Evolutionary conservation across 148 eudicot genomes (phyloP).

Genomic region (Camellia sinensis): DNA sequence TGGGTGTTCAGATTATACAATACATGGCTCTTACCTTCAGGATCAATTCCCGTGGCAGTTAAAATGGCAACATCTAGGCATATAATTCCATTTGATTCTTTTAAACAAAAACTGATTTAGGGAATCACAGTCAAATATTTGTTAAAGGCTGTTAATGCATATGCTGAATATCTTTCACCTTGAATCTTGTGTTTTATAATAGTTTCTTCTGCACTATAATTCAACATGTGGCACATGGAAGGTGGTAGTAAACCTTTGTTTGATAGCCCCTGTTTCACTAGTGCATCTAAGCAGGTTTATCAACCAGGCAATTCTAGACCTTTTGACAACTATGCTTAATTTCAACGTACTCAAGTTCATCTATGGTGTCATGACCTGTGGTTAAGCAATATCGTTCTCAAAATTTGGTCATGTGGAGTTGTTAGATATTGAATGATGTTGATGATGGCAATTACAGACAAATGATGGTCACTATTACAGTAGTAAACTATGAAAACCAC

Average conservation of each 20-base stretch:
- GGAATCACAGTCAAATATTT: too few relatives aligned
- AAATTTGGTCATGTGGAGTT: not conserved
- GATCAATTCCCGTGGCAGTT: not conserved
- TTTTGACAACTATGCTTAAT: not conserved
- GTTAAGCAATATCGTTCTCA: not conserved
- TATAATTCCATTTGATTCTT: not conserved
- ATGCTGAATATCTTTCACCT: too few relatives aligned
- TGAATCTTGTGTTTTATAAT: too few relatives aligned
- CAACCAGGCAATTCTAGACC: not conserved
- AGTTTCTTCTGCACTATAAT: too few relatives aligned
- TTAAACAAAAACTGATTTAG: not conserved
- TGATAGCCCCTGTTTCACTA: not conserved
- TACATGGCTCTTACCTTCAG: not conserved
- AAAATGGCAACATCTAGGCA: not conserved
- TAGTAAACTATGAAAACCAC: not conserved
- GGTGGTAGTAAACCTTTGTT: not conserved
- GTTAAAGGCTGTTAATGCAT: too few relatives aligned
- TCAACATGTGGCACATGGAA: not conserved
- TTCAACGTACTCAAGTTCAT: too few relatives aligned
- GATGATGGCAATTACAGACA: not conserved
- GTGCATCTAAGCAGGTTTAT: not conserved
- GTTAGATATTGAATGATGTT: not conserved
- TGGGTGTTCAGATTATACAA: not conserved
- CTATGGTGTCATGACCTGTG: not conserved
- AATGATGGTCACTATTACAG: not conserved